Evolutionary conservation across 306 rosid species (phyloP).

Genomic region (Pachyrhizus erosus): DNA sequence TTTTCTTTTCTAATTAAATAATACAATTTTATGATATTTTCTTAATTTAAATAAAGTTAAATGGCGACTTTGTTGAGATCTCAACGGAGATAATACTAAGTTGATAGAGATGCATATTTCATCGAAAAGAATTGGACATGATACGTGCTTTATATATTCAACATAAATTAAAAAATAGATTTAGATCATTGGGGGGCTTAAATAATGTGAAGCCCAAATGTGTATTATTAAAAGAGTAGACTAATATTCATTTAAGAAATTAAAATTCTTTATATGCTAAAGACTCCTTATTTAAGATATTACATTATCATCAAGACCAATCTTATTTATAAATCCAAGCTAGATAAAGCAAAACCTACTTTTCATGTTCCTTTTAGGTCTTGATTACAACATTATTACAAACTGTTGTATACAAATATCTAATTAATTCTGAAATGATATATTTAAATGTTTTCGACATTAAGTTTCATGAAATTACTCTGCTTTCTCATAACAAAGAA

Average conservation of each 20-base stretch:
- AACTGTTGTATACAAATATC: background rate
- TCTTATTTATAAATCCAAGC: slow-evolving; percentile 13
- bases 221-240: background rate
- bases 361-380: background rate
- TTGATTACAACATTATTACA: slow-evolving; percentile 3
- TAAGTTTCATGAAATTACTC: slow-evolving; percentile 57
- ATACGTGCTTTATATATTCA: too few species aligned
- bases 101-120: too few species aligned
- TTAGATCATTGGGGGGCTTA: too few species aligned
- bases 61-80: too few species aligned
- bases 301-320: background rate
- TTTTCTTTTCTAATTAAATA: too few species aligned
- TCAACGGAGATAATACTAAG: too few species aligned
- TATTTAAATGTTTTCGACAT: slow-evolving; percentile 58
- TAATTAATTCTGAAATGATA: slow-evolving; percentile 49
- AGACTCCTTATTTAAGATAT: slow-evolving; percentile 2
- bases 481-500: slow-evolving; percentile 43
- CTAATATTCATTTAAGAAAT: background rate
- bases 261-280: background rate
- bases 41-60: too few species aligned
- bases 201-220: background rate
- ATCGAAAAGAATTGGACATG: too few species aligned
- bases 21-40: too few species aligned
- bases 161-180: too few species aligned
- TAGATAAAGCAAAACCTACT: background rate